Conservation (phyloP, 2,329 filamentous ascomycete species). For the Colletotrichum endophyticum region DNA sequence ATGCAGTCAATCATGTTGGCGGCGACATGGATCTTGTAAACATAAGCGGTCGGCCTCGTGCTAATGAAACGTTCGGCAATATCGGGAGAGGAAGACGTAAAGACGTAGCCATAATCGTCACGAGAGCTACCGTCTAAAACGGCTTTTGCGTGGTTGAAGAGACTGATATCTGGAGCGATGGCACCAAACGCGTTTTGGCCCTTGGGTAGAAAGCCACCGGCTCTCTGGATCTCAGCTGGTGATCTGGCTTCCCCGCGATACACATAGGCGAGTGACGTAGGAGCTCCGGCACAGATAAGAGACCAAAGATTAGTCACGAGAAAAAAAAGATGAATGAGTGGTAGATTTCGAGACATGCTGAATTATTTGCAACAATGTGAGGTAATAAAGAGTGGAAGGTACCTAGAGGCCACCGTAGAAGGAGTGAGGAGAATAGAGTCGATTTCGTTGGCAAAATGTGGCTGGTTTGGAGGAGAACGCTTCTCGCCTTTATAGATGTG, state of each 20-base stretch:
- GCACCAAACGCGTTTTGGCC: not conserved
- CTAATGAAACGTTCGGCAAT: not conserved
- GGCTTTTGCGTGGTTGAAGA: not conserved
- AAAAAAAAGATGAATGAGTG: not conserved
- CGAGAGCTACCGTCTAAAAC: no score
- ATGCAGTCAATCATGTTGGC: conserved; percentile 3
- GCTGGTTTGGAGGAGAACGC: rapidly evolving
- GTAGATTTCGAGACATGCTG: not conserved
- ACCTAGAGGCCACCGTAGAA: not conserved
- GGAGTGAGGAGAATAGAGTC: not conserved
- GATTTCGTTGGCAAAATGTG: not conserved
- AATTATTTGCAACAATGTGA: not conserved
- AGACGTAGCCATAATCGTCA: not conserved
- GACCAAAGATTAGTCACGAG: not conserved
- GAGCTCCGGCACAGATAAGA: not conserved
- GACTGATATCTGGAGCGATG: not conserved
- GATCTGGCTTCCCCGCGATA: not conserved
- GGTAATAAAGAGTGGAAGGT: not conserved
- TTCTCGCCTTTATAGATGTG: not conserved
- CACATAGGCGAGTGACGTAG: not conserved
- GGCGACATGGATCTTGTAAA: not conserved
- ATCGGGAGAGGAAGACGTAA: not conserved
- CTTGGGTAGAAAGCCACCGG: not conserved
- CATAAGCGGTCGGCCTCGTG: not conserved
- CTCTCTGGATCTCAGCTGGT: not conserved